These are phyloP conservation scores for Aspergillus nidulans DNA, from an alignment of 495 filamentous ascomycete genomes.

Conservation along the genomic window DNA sequence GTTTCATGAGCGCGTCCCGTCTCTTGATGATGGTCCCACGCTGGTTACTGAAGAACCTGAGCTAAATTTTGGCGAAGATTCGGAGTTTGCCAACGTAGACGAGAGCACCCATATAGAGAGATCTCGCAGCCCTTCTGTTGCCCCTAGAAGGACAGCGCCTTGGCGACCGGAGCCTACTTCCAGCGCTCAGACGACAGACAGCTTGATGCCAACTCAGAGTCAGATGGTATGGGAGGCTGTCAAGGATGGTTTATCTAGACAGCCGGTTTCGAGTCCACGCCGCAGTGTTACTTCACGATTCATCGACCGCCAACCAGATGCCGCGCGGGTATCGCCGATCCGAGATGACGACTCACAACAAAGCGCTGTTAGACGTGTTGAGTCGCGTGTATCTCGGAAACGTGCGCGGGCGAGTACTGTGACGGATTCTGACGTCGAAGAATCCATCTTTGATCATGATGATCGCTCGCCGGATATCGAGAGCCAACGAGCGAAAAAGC, in stretches of 20 bases:
- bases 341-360: constrained; percentile 14
- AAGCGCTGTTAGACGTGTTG: constrained; percentile 13
- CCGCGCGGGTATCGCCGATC: constrained; percentile 30
- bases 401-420: constrained; percentile 2
- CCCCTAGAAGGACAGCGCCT: not conserved
- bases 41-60: constrained; percentile 12
- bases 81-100: not conserved
- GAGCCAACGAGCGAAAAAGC: constrained; percentile 23
- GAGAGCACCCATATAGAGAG: constrained; percentile 11
- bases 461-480: constrained; percentile 9
- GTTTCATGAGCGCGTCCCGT: constrained; percentile 3
- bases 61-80: constrained; percentile 2
- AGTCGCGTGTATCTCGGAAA: constrained; percentile 17
- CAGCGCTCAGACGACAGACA: not conserved
- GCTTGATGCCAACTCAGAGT: not conserved
- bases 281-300: constrained; percentile 14
- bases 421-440: constrained; percentile 13
- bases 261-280: constrained; percentile 2
- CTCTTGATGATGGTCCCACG: constrained; percentile 7
- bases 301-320: constrained; percentile 34
- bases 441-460: constrained; percentile 18
- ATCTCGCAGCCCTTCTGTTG: constrained; percentile 18
- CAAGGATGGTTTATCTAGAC: not conserved
- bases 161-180: not conserved
- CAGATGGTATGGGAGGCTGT: constrained; percentile 8